Base-by-base conservation (phyloP, 2,329 filamentous ascomycete genomes). In the Ophiostoma sp. region DNA sequence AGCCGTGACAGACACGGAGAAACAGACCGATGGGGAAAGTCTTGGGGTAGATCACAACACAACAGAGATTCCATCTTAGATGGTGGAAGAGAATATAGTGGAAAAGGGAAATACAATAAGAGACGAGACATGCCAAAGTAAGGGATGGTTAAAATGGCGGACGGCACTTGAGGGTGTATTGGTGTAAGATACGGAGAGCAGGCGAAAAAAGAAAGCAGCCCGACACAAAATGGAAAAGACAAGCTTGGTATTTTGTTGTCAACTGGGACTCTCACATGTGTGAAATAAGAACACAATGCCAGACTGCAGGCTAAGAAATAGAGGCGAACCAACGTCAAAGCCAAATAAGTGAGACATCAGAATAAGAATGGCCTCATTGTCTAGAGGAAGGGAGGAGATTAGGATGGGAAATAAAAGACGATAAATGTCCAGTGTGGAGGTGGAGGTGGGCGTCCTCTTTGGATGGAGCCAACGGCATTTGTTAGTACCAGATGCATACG, bases 1-100 rank as follows among this genome's bases (percentile, higher is more conserved):
- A n/a, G 22, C 68, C n/a, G 33, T 50, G 66, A 33, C 22, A 61
- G 69, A 59, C 69, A 70, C 69, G 69, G 69, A 70, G 69, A 70
- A 45, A 59, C 50, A 70, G 45, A 48, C 68, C 19, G 17, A 31
- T 25, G 22, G 8, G 52, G 69, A 17, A 70, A 59, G 50, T 48
- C 2, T 61, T 39, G 36, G 17, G 52, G 36, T 11, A 36, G 69
- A 61, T 61, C 69, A 33, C 33, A 68, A 52, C 28, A 69, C 28
- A 15, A 39, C 2, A 42, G 66, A 55, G 19, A 69, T 39, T 22
- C 48, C 31, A 55, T 25, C 4, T 42, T 17, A 22, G 15, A 17
- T n/a, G 22, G n/a, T 45, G n/a, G 11, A 17, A 22, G 66, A 17
- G 48, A 33, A 28, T 3, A 64, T 9, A 64, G 25, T n/a, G 63